These are phyloP conservation scores for Dicorynia guianensis DNA, from an alignment of 306 rosid genomes.

Conservation along the genomic window DNA sequence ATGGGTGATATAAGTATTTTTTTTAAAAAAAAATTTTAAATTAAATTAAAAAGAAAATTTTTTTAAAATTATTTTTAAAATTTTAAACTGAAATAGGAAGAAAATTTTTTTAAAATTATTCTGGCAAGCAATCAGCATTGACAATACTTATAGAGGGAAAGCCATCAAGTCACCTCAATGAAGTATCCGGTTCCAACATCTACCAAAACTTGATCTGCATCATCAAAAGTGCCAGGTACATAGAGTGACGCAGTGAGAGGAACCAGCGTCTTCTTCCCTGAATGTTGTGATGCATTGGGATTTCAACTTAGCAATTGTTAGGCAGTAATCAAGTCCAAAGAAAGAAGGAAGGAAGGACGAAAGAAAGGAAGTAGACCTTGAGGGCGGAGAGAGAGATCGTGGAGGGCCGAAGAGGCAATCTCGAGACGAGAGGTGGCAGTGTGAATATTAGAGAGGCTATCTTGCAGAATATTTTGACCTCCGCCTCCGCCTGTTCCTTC, in stretches of 20 bases:
- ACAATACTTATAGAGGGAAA: not conserved
- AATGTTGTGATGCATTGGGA: too few relatives aligned
- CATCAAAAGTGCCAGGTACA: conserved; percentile 85
- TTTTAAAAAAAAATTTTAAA: too few relatives aligned
- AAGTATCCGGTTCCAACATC: conserved; percentile 98
- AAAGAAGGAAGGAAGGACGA: too few relatives aligned
- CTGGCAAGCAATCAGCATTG: too few relatives aligned
- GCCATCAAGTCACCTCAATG: conserved; percentile 64
- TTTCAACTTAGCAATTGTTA: too few relatives aligned
- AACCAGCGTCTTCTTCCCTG: conserved; percentile 75
- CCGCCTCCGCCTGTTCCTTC: conserved; percentile 85
- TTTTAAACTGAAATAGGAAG: too few relatives aligned
- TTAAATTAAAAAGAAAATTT: too few relatives aligned
- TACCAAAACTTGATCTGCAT: conserved; percentile 68
- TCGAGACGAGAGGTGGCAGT: conserved; percentile 90
- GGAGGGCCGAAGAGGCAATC: conserved; percentile 75
- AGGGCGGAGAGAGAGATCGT: conserved; percentile 87
- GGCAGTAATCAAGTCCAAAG: too few relatives aligned
- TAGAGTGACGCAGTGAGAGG: conserved; percentile 97
- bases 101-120: too few relatives aligned
- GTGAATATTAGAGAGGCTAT: conserved; percentile 85
- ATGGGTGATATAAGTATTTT: too few relatives aligned
- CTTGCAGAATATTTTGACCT: conserved; percentile 87
- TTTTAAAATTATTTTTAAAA: too few relatives aligned
- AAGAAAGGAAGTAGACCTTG: conserved; percentile 48